phyloP scores from a whole-genome alignment of 1,284 basidiomycete genomes.

The Cryptococcus hybrid region DNA sequence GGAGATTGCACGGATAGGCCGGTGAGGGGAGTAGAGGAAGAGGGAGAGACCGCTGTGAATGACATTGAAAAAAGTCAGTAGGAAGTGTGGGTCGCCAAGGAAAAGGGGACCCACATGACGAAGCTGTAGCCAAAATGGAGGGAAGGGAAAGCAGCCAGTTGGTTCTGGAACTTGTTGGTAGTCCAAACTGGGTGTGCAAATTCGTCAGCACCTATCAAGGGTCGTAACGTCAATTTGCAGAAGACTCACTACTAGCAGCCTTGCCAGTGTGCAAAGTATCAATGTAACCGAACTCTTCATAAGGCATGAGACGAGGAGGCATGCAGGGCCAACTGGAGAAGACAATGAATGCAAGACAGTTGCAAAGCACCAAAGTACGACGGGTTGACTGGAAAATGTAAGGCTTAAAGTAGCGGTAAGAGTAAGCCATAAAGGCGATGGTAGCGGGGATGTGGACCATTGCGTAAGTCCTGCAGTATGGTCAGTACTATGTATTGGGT shows the following conservation, averaged over 20 bases:
- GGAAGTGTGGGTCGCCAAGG: background rate
- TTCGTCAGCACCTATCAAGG: background rate
- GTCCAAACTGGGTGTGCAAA: slow-evolving; percentile 23
- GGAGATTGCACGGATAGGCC: slow-evolving; percentile 17
- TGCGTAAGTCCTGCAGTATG: slow-evolving; percentile 33
- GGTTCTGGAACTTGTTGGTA: slow-evolving; percentile 44
- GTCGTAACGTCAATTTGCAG: background rate
- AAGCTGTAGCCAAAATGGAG: slow-evolving; percentile 38
- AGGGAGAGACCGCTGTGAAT: slow-evolving; percentile 35
- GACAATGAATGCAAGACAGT: slow-evolving; percentile 46
- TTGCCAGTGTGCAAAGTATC: slow-evolving; percentile 41
- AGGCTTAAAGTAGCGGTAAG: slow-evolving; percentile 36
- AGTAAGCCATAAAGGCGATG: slow-evolving; percentile 45
- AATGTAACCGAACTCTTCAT: slow-evolving; percentile 33
- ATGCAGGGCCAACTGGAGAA: slow-evolving; percentile 50
- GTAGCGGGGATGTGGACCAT: slow-evolving; percentile 50
- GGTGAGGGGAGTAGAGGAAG: slow-evolving; percentile 38
- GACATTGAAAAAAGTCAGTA: background rate
- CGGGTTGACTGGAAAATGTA: slow-evolving; percentile 39
- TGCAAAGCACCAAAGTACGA: slow-evolving; percentile 45
- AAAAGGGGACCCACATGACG: slow-evolving; percentile 26
- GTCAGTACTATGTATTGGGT: slow-evolving; percentile 3
- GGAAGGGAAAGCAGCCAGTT: slow-evolving; percentile 41
- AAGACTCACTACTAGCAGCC: slow-evolving; percentile 31
- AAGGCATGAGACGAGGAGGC: slow-evolving; percentile 45